Evolutionary conservation across 2,329 filamentous ascomycete species (phyloP).

Genomic region (Penicillium verrucosum): DNA sequence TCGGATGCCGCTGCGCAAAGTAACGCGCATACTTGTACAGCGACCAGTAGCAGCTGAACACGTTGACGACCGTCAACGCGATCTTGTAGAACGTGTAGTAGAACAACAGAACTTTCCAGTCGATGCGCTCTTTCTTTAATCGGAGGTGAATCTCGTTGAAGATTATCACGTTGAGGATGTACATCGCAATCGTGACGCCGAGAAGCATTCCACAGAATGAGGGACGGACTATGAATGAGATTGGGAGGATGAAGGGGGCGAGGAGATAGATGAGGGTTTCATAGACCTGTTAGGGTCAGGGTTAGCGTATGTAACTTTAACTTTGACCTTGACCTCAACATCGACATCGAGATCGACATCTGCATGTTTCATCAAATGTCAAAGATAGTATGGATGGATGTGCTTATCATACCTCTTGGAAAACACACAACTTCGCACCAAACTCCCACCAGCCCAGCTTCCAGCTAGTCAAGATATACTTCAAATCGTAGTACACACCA

Average conservation of each 20-base stretch:
- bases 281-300: constrained; percentile 34
- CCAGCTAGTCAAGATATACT: no score
- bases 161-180: constrained; percentile 36
- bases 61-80: no score
- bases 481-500: no score
- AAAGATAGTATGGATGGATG: neutral
- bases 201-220: constrained; percentile 41
- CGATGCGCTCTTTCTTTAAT: no score
- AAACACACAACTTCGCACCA: constrained; percentile 27
- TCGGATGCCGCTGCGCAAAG: constrained; percentile 48
- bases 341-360: neutral
- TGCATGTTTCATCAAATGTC: neutral
- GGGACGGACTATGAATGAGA: constrained; percentile 45
- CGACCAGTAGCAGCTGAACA: constrained; percentile 27
- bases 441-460: no score
- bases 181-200: constrained; percentile 39
- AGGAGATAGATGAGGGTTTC: constrained; percentile 47
- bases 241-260: constrained; percentile 46
- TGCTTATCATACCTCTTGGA: constrained; percentile 40
- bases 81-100: no score
- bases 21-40: constrained; percentile 48
- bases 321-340: neutral
- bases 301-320: neutral
- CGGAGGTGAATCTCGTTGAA: no score
- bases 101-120: no score